Conservation (phyloP, 129 eudicot species). For the Cynara cardunculus region DNA sequence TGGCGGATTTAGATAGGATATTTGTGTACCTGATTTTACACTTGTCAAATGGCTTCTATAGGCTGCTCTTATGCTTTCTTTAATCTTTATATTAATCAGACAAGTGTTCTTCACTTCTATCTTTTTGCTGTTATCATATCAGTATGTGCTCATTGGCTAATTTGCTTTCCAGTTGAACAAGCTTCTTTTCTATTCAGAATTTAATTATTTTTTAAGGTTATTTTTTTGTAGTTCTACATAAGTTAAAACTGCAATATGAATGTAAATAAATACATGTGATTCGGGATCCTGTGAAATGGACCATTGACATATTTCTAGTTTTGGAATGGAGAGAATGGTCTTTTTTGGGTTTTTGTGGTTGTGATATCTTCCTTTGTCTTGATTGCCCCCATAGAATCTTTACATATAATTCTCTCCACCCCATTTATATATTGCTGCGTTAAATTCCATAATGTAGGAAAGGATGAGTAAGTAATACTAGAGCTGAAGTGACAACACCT, state of each 20-base stretch:
- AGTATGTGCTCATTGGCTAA: background rate
- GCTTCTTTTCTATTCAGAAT: background rate
- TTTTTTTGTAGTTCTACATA: background rate
- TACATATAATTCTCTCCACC: background rate
- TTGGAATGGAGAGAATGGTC: background rate
- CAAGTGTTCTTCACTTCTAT: background rate
- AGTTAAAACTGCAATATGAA: background rate
- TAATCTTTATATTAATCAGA: background rate
- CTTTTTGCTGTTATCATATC: background rate
- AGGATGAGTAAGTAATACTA: background rate
- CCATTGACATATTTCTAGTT: background rate
- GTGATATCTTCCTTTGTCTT: background rate
- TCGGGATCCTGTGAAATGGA: constrained; percentile 5
- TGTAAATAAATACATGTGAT: background rate
- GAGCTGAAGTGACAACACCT: background rate
- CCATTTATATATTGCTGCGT: background rate
- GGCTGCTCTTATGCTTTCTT: background rate
- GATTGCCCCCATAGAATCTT: background rate
- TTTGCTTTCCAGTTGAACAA: background rate
- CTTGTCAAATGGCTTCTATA: background rate
- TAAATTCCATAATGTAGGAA: background rate
- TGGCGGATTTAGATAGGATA: background rate
- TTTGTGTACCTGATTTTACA: background rate
- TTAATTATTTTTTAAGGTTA: background rate
- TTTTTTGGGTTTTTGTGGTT: background rate